Evolutionary conservation across 2,329 filamentous ascomycete species (phyloP), one percentile per base, ranked within the genome.

Genomic region (Phoma sp.): DNA sequence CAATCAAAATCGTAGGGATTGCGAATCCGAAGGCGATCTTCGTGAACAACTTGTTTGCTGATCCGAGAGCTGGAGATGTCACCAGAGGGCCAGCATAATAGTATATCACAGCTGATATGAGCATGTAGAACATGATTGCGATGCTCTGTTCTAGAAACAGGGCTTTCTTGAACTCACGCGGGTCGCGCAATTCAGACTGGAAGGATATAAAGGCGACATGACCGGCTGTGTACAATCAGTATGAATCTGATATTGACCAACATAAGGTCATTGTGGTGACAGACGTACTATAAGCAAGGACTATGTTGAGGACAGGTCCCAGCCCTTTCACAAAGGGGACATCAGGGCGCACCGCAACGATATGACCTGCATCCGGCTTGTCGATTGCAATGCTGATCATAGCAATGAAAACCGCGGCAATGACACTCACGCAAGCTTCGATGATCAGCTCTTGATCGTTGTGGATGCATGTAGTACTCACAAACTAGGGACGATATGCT

Each of bases 121-220:
- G 66, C 27, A 88, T 77, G 71, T 91, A 91, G 27, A 90, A 79
- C 11, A 75, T 72, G 1, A 84, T 84, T 55, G 88, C 84, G 52
- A 80, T 75, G 14, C 79, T 75, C 68, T 89, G 86, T 6, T 88
- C 80, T 29, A 87, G 70, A 64, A 80, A 79, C 52, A 91, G 81
- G 7, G 86, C 83, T 70, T 87, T 87, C 40, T 81, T 79, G 71
- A 84, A 88, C 60, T 86, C 81, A 46, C 77, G 73, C 1, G 87
- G 86, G 41, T 84, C 77, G 65, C 82, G 80, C 69, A 90, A 79
- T 70, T 90, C 87, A 36, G 81, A 80, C 64, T 87, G 84, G 68
- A 90, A 82, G 57, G 79, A 80, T 71, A 89, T 89, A 76, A 89
- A 89, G 57, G 85, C 86, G n/a, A 86, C 83, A 65, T 88, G 86